These are phyloP conservation scores for Yamadazyma friedrichii DNA, from an alignment of 1,139 yeast genomes.

Conservation along the genomic window DNA sequence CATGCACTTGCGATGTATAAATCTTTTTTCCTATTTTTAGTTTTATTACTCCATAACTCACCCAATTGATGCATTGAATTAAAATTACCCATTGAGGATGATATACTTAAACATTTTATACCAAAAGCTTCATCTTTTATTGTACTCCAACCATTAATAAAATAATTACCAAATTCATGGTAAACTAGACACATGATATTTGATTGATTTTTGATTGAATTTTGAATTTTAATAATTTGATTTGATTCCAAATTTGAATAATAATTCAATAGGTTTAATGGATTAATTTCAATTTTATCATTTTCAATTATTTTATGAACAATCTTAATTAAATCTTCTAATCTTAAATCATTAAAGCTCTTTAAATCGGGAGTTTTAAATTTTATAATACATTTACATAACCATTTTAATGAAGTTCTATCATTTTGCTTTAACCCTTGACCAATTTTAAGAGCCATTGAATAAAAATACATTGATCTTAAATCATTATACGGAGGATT, in stretches of 20 bases:
- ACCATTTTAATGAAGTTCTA: conserved; percentile 58
- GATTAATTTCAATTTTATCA: conserved; percentile 29
- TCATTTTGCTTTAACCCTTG: conserved; percentile 68
- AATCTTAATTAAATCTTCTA: conserved; percentile 31
- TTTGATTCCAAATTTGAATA: conserved; percentile 26
- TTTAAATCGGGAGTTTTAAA: conserved; percentile 15
- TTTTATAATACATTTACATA: conserved; percentile 40
- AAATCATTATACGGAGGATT: conserved; percentile 55
- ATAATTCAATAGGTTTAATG: conserved; percentile 23
- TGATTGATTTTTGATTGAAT: conserved; percentile 25
- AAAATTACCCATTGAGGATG: conserved; percentile 68
- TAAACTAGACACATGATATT: conserved; percentile 35
- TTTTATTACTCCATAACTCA: conserved; percentile 60
- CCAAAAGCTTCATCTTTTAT: conserved; percentile 58
- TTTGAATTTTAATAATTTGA: conserved; percentile 28
- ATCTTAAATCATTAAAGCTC: conserved; percentile 26
- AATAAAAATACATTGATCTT: conserved; percentile 68
- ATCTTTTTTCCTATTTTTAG: conserved; percentile 58
- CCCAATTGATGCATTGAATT: conserved; percentile 76
- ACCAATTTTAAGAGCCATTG: conserved; percentile 67
- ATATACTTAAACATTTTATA: conserved; percentile 58
- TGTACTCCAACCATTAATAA: conserved; percentile 61
- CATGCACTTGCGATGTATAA: conserved; percentile 66
- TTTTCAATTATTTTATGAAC: conserved; percentile 24
- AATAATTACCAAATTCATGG: conserved; percentile 61